These are phyloP conservation scores for Hypsizygus marmoreus DNA, from an alignment of 768 basidiomycete genomes.

Conservation along the genomic window DNA sequence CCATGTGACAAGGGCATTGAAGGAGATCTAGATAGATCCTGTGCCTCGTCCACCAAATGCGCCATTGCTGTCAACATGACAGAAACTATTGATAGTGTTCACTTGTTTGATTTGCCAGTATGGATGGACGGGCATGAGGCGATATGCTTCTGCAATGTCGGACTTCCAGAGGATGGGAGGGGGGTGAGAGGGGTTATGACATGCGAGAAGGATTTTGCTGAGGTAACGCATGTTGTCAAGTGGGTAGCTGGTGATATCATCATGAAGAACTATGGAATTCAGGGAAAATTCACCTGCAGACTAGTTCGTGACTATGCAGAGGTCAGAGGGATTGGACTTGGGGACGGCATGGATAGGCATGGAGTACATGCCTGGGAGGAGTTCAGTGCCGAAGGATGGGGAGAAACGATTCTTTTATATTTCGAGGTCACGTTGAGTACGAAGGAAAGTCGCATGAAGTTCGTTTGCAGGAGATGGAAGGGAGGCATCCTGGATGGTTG, in stretches of 20 bases:
- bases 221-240: no score
- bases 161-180: conserved; percentile 34
- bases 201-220: no score
- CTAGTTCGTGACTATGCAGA: conserved; percentile 5
- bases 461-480: background rate
- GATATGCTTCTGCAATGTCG: conserved; percentile 38
- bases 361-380: no score
- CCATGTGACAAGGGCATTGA: conserved; percentile 36
- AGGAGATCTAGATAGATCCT: conserved; percentile 24
- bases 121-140: conserved; percentile 30
- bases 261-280: background rate
- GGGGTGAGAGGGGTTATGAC: no score
- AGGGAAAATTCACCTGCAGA: conserved; percentile 1
- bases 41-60: conserved; percentile 32
- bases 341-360: background rate
- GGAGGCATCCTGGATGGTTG: background rate
- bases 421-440: background rate
- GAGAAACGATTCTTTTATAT: background rate
- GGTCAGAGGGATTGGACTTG: background rate
- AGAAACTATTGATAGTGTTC: conserved; percentile 26
- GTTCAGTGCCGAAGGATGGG: background rate
- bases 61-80: conserved; percentile 32
- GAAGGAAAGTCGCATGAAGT: background rate
- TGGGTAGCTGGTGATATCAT: background rate
- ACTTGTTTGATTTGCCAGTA: conserved; percentile 35